Evolutionary conservation across 2,329 filamentous ascomycete genomes (phyloP).

Genomic region (Alternaria ventricosa): DNA sequence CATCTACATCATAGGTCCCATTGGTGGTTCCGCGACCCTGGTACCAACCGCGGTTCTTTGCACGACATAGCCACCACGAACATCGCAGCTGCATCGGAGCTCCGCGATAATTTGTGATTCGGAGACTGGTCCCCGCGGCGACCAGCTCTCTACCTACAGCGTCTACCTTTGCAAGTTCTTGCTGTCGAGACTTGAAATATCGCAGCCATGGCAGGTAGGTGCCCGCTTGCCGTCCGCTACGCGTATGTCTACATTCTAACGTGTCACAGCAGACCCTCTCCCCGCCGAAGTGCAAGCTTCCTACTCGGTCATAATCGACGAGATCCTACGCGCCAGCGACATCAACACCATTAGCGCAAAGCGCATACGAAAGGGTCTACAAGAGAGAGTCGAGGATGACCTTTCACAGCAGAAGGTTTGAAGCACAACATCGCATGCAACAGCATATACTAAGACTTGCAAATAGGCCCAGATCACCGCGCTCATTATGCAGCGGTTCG

Average conservation of each 20-base stretch:
- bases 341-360: slow-evolving; percentile 70
- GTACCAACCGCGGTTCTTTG: slow-evolving; percentile 1
- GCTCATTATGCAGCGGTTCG: slow-evolving; percentile 59
- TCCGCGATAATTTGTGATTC: background rate
- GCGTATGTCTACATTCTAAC: slow-evolving; percentile 17
- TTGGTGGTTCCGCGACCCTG: slow-evolving; percentile 4
- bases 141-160: background rate
- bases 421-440: slow-evolving; percentile 1
- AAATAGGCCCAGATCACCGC: slow-evolving; percentile 53
- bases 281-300: slow-evolving; percentile 56
- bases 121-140: background rate
- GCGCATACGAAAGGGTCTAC: slow-evolving; percentile 68
- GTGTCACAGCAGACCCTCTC: slow-evolving; percentile 40
- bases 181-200: slow-evolving; percentile 4
- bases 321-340: slow-evolving; percentile 66
- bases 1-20: background rate
- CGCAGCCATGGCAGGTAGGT: slow-evolving; percentile 42
- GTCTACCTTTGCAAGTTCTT: background rate
- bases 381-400: slow-evolving; percentile 66
- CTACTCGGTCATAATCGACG: slow-evolving; percentile 67
- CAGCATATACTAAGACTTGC: slow-evolving; percentile 18
- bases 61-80: slow-evolving; percentile 5
- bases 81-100: slow-evolving; percentile 11
- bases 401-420: slow-evolving; percentile 67
- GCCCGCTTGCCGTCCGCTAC: background rate